Evolutionary conservation across 331 rosid species (phyloP).

Genomic region (Stylosanthes scabra): DNA sequence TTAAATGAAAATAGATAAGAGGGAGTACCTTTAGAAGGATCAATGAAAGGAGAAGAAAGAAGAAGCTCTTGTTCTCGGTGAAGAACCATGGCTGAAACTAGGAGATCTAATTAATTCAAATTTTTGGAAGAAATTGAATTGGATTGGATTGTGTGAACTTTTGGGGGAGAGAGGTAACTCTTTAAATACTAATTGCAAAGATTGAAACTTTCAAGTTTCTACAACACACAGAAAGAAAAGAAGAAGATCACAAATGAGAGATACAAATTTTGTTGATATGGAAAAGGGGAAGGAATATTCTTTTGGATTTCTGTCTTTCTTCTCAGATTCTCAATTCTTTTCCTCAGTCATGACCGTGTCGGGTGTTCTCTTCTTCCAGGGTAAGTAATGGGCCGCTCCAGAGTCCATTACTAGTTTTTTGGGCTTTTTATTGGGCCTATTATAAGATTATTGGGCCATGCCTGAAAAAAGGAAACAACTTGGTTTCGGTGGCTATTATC

Average conservation of each 20-base stretch:
- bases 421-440: too few species aligned
- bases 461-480: too few species aligned
- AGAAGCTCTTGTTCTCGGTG: constrained; percentile 58
- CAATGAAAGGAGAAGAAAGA: constrained; percentile 47
- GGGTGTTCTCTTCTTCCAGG: neutral
- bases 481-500: too few species aligned
- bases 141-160: neutral
- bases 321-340: constrained; percentile 5
- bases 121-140: neutral
- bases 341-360: neutral
- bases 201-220: neutral
- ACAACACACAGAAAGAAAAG: too few species aligned
- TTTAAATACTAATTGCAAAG: neutral
- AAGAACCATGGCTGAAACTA: constrained; percentile 50
- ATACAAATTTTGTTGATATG: neutral
- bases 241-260: neutral
- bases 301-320: neutral
- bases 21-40: constrained; percentile 55
- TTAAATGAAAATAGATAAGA: neutral
- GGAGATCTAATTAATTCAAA: constrained; percentile 20
- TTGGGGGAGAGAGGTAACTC: neutral
- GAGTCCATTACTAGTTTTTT: too few species aligned
- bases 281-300: constrained; percentile 31
- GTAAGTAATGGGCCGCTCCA: constrained; percentile 7
- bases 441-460: too few species aligned